Conservation (phyloP, 2,329 filamentous ascomycete genomes). For the Colletotrichum falcatum region DNA sequence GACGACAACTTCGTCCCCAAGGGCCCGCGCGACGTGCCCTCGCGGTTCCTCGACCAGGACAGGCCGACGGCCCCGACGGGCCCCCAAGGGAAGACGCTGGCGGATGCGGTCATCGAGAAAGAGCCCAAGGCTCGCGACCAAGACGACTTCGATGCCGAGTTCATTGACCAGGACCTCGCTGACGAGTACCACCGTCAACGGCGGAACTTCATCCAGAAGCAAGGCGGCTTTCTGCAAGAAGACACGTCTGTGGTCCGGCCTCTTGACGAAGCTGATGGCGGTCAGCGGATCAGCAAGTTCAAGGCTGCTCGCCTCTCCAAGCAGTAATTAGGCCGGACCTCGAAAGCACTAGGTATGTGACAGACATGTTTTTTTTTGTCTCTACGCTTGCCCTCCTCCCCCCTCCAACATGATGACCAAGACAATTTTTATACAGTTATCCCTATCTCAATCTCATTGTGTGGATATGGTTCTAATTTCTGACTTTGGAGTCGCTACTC, state of each 20-base stretch:
- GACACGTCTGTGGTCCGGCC: slow-evolving; percentile 76
- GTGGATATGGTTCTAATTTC: slow-evolving; percentile 38
- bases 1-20: slow-evolving; percentile 51
- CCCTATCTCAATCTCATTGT: slow-evolving; percentile 34
- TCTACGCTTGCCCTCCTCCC: not conserved
- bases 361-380: not conserved
- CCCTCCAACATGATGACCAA: slow-evolving; percentile 33
- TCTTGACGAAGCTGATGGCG: slow-evolving; percentile 74
- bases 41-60: slow-evolving; percentile 54
- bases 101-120: slow-evolving; percentile 70
- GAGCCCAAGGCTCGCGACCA: slow-evolving; percentile 51
- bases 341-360: slow-evolving; percentile 42
- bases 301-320: slow-evolving; percentile 75
- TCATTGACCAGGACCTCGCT: slow-evolving; percentile 82
- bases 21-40: slow-evolving; percentile 59
- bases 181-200: slow-evolving; percentile 86
- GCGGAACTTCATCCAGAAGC: slow-evolving; percentile 83
- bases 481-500: slow-evolving; percentile 16
- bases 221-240: slow-evolving; percentile 84
- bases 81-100: slow-evolving; percentile 67
- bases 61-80: slow-evolving; percentile 58
- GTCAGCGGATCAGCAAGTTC: slow-evolving; percentile 77
- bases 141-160: slow-evolving; percentile 63
- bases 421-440: slow-evolving; percentile 38
- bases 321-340: slow-evolving; percentile 53